Evolutionary conservation across 1,139 yeast genomes (phyloP), one percentile per base, ranked within the genome.

Genomic region (Meyerozyma athensensis): DNA sequence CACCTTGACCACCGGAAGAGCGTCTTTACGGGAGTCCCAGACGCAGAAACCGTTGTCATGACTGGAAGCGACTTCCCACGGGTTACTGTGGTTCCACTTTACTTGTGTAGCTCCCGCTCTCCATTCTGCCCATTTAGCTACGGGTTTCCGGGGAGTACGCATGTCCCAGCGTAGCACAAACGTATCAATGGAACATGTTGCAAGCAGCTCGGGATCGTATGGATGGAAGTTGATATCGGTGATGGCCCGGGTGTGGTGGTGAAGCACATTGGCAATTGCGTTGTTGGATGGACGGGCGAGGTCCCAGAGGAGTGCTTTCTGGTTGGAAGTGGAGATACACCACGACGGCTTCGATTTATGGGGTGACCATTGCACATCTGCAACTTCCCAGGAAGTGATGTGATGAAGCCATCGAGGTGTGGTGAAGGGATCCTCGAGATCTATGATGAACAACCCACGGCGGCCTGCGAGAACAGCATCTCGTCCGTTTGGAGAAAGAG

Each of bases 311-410:
- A 92, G 66, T 1, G 96, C 97, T 59, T 92, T 90, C 54, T 92
- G 98, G 57, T 92, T 92, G 2, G 95, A 85, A 0, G 97, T 89
- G 0, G 96, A 86, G 1, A 90, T 83, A 38, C 94, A 89, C 96
- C 97, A 89, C 13, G 84, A 73, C 0, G 96, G 94, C 45, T 85
- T 85, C 8, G 74, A 70, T 54, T 87, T 95, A 42, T 70, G 75
- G 0, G 97, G 97, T 3, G 95, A 86, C 97, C 98, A 92, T 57
- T 92, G 97, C 1, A 90, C 97, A 56, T 92, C 97, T 0, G 98
- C 97, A 2, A 92, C 98, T 58, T 92, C 97, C 98, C 98, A 94
- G 0, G 95, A 81, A 0, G 97, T 90, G 22, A 81, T 72, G 54
- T 92, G 97, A 40, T 82, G 95, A 19, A 92, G 72, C 89, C 95